phyloP scores from a whole-genome alignment of 31 red algal genomes.

The Porphyra umbilicalis region DNA sequence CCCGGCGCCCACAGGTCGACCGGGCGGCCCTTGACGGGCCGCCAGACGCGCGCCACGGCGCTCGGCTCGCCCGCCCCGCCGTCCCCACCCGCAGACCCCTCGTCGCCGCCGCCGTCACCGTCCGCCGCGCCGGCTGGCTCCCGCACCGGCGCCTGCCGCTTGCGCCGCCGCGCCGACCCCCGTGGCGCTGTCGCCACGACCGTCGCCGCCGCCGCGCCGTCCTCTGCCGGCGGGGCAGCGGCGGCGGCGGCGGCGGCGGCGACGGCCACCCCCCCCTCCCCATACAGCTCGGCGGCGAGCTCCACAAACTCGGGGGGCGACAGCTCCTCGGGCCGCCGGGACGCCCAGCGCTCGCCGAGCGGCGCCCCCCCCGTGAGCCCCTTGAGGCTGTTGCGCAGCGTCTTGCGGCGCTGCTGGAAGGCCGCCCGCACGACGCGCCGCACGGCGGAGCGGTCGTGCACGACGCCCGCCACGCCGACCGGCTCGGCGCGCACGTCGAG shows the following conservation, averaged over 20 bases:
- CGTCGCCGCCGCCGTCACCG: neutral
- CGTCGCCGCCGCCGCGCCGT: neutral
- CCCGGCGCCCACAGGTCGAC: neutral
- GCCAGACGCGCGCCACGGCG: neutral
- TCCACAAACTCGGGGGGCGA: conserved; percentile 62
- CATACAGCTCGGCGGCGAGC: conserved; percentile 41
- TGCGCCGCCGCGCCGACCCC: neutral
- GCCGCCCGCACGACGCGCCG: conserved; percentile 43
- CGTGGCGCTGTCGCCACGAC: no score
- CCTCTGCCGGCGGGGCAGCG: no score
- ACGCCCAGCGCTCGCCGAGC: conserved; percentile 37
- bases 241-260: neutral
- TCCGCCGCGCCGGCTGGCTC: neutral
- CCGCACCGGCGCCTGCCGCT: neutral
- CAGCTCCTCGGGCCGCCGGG: conserved; percentile 71
- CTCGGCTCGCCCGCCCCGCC: neutral
- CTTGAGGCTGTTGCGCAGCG: conserved; percentile 65
- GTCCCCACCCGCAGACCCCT: neutral
- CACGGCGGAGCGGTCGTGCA: conserved; percentile 17
- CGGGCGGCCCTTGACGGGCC: neutral
- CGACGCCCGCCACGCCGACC: conserved; percentile 15
- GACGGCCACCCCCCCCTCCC: neutral
- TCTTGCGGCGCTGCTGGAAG: conserved; percentile 82
- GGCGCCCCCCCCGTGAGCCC: conserved; percentile 11
- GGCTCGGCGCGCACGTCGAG: conserved; percentile 34